phyloP scores from a whole-genome alignment of 129 eudicot species.

The Dittrichia graveolens region DNA sequence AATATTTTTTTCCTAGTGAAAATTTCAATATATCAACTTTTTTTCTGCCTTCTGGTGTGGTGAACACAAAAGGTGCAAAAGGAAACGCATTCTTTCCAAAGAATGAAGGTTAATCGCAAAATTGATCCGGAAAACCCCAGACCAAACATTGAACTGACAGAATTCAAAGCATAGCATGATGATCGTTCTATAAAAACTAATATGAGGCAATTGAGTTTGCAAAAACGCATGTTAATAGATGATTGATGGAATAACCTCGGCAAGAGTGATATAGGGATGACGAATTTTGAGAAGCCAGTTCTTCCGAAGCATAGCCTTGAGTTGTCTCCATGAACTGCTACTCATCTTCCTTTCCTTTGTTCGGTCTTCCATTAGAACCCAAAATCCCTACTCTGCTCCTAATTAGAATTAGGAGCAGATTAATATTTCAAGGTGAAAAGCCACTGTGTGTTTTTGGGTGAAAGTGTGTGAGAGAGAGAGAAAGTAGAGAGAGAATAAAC shows the following conservation, averaged over 20 bases:
- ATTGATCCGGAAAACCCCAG: conserved; percentile 9
- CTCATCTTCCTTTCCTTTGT: conserved; percentile 28
- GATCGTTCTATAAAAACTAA: conserved; percentile 15
- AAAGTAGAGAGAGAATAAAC: conserved; percentile 14
- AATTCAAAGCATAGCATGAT: conserved; percentile 2
- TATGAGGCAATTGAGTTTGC: conserved; percentile 11
- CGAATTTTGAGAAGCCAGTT: conserved; percentile 95
- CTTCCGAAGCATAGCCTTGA: conserved; percentile 93
- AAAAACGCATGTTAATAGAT: conserved; percentile 10
- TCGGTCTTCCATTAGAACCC: conserved; percentile 42
- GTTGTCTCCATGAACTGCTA: conserved; percentile 62
- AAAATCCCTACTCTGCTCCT: conserved; percentile 14
- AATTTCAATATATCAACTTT: neutral
- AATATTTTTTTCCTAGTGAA: neutral
- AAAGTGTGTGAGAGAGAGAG: conserved; percentile 34
- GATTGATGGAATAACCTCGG: conserved; percentile 57
- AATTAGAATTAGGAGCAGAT: conserved; percentile 18
- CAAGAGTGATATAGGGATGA: conserved; percentile 80
- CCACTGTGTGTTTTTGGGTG: conserved; percentile 28
- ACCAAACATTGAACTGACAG: neutral
- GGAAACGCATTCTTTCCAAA: neutral
- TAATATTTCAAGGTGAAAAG: conserved; percentile 22
- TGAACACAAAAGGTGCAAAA: neutral
- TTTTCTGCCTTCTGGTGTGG: no score
- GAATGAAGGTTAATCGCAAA: conserved; percentile 11